A percentile compares a stretch with the other conserved stretches of the same genome.
Evolutionary conservation across 202 grass and related monocot species (phyloP).

Genomic region (Zoysia matrella): DNA sequence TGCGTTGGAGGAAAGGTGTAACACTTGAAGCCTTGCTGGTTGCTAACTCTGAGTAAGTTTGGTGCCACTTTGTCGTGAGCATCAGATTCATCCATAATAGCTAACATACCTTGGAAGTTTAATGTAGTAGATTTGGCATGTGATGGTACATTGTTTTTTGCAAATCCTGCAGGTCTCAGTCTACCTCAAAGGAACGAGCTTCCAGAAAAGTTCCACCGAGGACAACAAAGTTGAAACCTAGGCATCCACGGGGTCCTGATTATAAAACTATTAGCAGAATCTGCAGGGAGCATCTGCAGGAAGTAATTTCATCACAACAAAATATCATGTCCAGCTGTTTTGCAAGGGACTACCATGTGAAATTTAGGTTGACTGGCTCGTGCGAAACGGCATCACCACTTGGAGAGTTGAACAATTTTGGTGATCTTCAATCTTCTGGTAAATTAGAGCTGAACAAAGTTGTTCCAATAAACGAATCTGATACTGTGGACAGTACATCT

Average conservation of each 20-base stretch:
- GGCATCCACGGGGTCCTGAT: conserved; percentile 50
- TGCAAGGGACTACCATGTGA: conserved; percentile 45
- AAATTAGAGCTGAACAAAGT: conserved; percentile 55
- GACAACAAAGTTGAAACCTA: conserved; percentile 79
- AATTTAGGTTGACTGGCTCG: conserved; percentile 54
- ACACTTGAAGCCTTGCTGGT: conserved; percentile 88
- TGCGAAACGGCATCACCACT: conserved; percentile 58
- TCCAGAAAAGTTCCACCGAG: conserved; percentile 71
- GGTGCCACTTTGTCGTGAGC: conserved; percentile 23
- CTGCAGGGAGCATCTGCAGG: conserved; percentile 64
- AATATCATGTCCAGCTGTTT: conserved; percentile 68
- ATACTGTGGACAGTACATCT: conserved; percentile 37
- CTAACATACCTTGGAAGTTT: not conserved
- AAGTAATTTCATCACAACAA: conserved; percentile 83
- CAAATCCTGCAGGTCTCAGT: conserved; percentile 56
- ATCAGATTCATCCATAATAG: conserved; percentile 28
- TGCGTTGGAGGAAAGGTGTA: conserved; percentile 78
- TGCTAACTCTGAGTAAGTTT: conserved; percentile 69
- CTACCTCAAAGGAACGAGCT: conserved; percentile 57
- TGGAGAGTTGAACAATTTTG: conserved; percentile 48
- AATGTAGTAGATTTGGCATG: conserved; percentile 36
- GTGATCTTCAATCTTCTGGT: conserved; percentile 33
- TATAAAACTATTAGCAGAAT: conserved; percentile 55
- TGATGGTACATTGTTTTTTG: conserved; percentile 28
- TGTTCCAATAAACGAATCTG: conserved; percentile 54